Base-by-base conservation (phyloP, 2,329 filamentous ascomycete genomes). In the Ceratocystis destructans region DNA sequence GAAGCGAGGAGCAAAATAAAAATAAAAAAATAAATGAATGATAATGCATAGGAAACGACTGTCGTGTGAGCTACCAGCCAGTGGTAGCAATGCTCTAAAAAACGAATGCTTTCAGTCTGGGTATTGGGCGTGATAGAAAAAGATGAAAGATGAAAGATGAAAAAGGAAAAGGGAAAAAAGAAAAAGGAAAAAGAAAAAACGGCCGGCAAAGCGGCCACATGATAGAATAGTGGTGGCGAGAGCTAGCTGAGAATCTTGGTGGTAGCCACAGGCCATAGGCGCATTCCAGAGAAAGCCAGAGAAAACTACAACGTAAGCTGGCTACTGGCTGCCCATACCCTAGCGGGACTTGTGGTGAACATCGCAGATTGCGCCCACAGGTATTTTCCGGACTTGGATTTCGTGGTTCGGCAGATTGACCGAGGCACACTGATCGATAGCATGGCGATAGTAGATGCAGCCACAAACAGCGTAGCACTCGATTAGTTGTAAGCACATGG, bases 391-490 rank as follows among this genome's bases (percentile, higher is more conserved):
- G 72, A 89, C 86, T 70, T 90, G 84, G 67, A 92, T 78, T 59
- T 72, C 71, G 73, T 96, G 91, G 61, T 87, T 87, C 62, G 84
- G 83, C 68, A 87, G 85, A 68, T 87, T 88, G 73, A 90, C 90
- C 45, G 84, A 80, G 62, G 85, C 80, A 74, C 91, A 96, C 68
- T 88, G 87, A 73, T 96, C 91, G 71, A 96, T 82, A 61, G 89
- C 86, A 75, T 96, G 92, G 73, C 87, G 82, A 79, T 93, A 90
- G 80, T 96, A 95, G 71, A 93, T 81, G 77, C 91, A 96, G 70
- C 86, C 83, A 81, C 91, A 96, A 66, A 87, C 89, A 66, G 90
- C 86, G 79, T 91, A 96, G 68, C 89, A 82, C 76, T 96, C 91
- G 71, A 93, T 80, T 69, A 96, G 77, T 77, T 92, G 89, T 73